phyloP scores from a whole-genome alignment of 208 protist species.

The Leishmania turanica region DNA sequence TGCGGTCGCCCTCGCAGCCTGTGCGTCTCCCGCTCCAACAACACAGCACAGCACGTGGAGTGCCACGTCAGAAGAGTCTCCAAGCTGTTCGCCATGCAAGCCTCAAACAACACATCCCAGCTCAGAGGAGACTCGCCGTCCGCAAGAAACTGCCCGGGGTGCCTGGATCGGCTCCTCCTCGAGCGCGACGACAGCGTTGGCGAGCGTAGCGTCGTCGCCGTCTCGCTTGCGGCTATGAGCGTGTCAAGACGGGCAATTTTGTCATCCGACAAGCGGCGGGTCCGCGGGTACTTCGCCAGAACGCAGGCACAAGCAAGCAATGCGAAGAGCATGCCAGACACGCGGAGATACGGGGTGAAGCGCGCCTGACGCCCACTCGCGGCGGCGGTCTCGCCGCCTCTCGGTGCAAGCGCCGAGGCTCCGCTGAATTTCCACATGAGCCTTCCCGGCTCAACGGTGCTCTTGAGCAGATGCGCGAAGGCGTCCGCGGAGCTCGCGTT shows the following conservation, averaged over 20 bases:
- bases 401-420: neutral
- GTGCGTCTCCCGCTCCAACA: slow-evolving; percentile 25
- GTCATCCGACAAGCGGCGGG: slow-evolving; percentile 14
- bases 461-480: neutral
- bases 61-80: slow-evolving; percentile 36
- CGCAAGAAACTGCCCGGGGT: neutral
- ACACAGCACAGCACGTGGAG: slow-evolving; percentile 28
- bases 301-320: neutral
- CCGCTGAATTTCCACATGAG: slow-evolving; percentile 22
- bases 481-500: slow-evolving; percentile 4
- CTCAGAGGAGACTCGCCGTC: slow-evolving; percentile 6
- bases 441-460: neutral
- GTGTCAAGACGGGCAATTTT: slow-evolving; percentile 20
- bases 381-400: neutral
- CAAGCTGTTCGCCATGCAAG: slow-evolving; percentile 8
- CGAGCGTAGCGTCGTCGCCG: neutral
- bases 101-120: slow-evolving; percentile 17
- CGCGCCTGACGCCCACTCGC: neutral
- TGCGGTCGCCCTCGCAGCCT: neutral
- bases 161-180: neutral
- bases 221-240: slow-evolving; percentile 15
- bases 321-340: neutral
- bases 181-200: neutral
- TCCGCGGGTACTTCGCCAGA: neutral
- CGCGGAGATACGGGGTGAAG: slow-evolving; percentile 8